Percentiles rank a stretch among this genome's conserved stretches.
These are phyloP conservation scores for Cryphonectria radicalis DNA, from an alignment of 2,329 filamentous ascomycete species.

Conservation along the genomic window DNA sequence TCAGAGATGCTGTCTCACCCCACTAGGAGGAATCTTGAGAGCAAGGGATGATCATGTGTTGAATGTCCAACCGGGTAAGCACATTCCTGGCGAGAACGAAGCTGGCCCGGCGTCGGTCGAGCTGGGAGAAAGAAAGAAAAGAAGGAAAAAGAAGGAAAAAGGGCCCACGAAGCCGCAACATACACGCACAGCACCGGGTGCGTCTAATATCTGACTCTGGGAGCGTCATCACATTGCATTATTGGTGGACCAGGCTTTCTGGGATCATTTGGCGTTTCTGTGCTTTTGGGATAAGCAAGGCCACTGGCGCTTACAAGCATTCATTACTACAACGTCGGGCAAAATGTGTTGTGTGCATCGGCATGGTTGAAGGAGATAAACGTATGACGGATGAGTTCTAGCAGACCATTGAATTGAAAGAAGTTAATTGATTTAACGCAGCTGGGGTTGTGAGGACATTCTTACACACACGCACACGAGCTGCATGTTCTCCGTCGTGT, in stretches of 20 bases:
- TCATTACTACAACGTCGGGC: conserved; percentile 12
- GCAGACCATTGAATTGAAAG: neutral
- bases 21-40: neutral
- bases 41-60: neutral
- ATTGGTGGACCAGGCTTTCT: neutral
- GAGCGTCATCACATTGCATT: neutral
- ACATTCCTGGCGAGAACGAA: neutral
- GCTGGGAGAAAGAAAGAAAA: too few relatives aligned
- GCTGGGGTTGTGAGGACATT: neutral
- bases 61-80: neutral
- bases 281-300: neutral
- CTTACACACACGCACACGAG: neutral
- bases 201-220: conserved; percentile 3
- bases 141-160: neutral
- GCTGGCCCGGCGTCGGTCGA: neutral
- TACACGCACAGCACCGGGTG: neutral
- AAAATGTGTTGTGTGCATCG: neutral
- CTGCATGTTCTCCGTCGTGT: neutral
- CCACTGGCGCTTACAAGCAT: conserved; percentile 2
- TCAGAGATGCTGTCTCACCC: neutral
- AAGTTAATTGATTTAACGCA: neutral
- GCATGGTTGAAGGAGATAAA: conserved; percentile 4
- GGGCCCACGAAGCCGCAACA: neutral
- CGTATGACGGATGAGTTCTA: conserved; percentile 1
- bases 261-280: neutral